phyloP scores from a whole-genome alignment of 257 asterid genomes.

The Salvia splendens region DNA sequence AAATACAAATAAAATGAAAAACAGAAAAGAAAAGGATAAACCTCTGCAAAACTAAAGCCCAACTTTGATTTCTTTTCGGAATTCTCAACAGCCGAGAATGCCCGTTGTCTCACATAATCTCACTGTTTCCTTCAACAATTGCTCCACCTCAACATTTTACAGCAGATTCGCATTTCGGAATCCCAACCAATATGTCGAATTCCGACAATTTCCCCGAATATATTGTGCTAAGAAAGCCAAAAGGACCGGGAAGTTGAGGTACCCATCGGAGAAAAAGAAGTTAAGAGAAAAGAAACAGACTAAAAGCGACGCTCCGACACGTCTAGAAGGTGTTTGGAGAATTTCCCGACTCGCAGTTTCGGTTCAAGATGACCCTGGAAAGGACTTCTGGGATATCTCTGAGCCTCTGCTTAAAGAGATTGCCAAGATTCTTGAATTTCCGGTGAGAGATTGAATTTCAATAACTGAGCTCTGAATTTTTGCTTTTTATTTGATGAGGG shows the following conservation, averaged over 20 bases:
- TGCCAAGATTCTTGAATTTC: constrained; percentile 83
- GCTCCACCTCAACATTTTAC: constrained; percentile 36
- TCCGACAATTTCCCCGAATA: constrained; percentile 35
- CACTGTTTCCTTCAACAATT: constrained; percentile 35
- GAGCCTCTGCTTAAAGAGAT: constrained; percentile 63
- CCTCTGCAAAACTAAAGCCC: too few species aligned
- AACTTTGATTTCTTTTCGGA: constrained; percentile 34
- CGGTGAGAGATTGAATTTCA: constrained; percentile 52
- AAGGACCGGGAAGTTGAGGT: constrained; percentile 84
- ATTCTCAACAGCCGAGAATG: constrained; percentile 35
- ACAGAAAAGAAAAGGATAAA: too few species aligned
- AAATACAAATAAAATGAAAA: too few species aligned
- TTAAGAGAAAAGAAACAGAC: constrained; percentile 43
- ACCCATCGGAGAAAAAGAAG: constrained; percentile 97
- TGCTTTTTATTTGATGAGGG: constrained; percentile 16
- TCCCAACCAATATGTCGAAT: constrained; percentile 15
- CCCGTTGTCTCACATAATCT: constrained; percentile 45
- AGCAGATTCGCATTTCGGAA: constrained; percentile 34
- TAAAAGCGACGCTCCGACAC: constrained; percentile 37
- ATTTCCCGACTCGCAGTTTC: constrained; percentile 67
- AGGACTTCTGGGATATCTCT: constrained; percentile 42
- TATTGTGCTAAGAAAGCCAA: constrained; percentile 59
- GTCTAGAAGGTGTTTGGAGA: constrained; percentile 78
- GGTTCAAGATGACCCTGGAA: constrained; percentile 87
- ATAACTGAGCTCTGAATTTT: background rate